Evolutionary conservation across 2,329 filamentous ascomycete species (phyloP).

Genomic region (Beauveria varroae): DNA sequence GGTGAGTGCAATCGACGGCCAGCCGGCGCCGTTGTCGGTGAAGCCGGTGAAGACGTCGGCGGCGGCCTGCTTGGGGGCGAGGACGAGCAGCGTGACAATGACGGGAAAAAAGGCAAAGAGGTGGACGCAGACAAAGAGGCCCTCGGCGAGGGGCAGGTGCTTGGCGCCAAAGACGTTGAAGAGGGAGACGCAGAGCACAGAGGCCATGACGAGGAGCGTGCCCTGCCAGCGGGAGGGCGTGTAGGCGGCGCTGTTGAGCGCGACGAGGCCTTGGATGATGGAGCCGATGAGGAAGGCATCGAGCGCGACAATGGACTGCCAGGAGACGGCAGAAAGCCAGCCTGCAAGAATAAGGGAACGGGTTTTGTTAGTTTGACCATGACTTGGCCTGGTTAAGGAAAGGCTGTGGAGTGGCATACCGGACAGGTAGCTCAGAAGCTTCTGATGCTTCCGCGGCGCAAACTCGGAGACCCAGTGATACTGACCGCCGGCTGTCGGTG

Average conservation of each 20-base stretch:
- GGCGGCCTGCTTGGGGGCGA: constrained; percentile 11
- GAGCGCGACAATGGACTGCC: constrained; percentile 34
- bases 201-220: constrained; percentile 12
- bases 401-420: neutral
- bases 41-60: constrained; percentile 13
- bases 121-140: constrained; percentile 13
- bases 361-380: neutral
- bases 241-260: constrained; percentile 28
- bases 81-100: constrained; percentile 14
- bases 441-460: constrained; percentile 38
- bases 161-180: constrained; percentile 12
- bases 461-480: constrained; percentile 50
- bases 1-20: constrained; percentile 11
- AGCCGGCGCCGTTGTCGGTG: constrained; percentile 15
- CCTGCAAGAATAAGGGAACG: constrained; percentile 21
- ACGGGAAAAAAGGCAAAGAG: constrained; percentile 13
- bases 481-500: constrained; percentile 44
- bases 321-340: constrained; percentile 38
- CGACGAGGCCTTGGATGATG: constrained; percentile 36
- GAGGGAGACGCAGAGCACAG: constrained; percentile 3
- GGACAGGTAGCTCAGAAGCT: constrained; percentile 44
- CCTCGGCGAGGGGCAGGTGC: constrained; percentile 13
- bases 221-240: constrained; percentile 20
- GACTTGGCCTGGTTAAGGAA: no score
- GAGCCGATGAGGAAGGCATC: constrained; percentile 35